These are phyloP conservation scores for Lecanicillium sp. DNA, from an alignment of 2,329 filamentous ascomycete genomes.

Conservation along the genomic window DNA sequence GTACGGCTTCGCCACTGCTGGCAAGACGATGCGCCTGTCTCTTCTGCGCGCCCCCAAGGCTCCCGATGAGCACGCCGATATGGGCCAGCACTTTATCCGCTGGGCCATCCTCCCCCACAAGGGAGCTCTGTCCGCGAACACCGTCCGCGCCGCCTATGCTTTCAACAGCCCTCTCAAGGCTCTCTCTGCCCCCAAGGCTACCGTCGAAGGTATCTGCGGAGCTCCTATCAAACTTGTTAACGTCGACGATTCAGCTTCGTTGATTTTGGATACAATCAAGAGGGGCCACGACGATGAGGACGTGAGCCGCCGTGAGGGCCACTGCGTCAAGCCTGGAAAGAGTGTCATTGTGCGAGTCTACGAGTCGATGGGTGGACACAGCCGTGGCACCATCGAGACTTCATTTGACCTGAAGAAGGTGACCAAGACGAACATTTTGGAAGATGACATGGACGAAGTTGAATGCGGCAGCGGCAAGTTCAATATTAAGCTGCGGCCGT, in stretches of 20 bases:
- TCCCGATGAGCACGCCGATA: slow-evolving; percentile 87
- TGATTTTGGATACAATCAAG: slow-evolving; percentile 87
- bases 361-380: slow-evolving; percentile 78
- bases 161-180: slow-evolving; percentile 74
- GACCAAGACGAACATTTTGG: slow-evolving; percentile 77
- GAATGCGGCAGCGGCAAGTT: slow-evolving; percentile 42
- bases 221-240: slow-evolving; percentile 61
- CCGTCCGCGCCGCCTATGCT: slow-evolving; percentile 76
- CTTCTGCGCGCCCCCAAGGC: slow-evolving; percentile 85
- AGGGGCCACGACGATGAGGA: slow-evolving; percentile 84
- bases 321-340: slow-evolving; percentile 60
- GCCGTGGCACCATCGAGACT: slow-evolving; percentile 62
- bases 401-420: slow-evolving; percentile 66
- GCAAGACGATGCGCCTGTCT: slow-evolving; percentile 82
- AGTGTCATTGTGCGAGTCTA: slow-evolving; percentile 82
- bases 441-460: slow-evolving; percentile 72
- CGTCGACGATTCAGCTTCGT: slow-evolving; percentile 41
- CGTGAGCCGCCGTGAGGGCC: slow-evolving; percentile 51
- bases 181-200: slow-evolving; percentile 20
- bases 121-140: slow-evolving; percentile 62
- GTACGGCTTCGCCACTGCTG: slow-evolving; percentile 87
- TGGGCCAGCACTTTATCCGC: slow-evolving; percentile 80
- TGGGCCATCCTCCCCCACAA: slow-evolving; percentile 86
- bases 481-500: slow-evolving; percentile 62
- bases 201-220: slow-evolving; percentile 17